phyloP scores from a whole-genome alignment of 2,329 filamentous ascomycete species.

The Arthrobotrys iridis region DNA sequence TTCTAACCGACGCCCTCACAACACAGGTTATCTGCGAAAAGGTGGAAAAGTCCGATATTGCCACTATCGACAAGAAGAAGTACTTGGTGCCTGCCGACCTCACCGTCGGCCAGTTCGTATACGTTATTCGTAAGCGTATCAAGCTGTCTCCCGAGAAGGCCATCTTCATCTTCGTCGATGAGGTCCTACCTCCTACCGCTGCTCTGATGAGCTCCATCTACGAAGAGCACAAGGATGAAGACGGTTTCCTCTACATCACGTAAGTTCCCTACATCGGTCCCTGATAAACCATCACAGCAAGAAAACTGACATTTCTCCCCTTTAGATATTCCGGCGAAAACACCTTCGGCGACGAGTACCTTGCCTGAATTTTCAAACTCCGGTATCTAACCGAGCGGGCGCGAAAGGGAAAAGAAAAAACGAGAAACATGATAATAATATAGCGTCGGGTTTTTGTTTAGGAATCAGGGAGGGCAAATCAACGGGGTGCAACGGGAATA shows the following conservation, averaged over 20 bases:
- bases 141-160: constrained; percentile 99
- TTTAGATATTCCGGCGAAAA: constrained; percentile 94
- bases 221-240: constrained; percentile 94
- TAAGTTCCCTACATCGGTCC: constrained; percentile 63
- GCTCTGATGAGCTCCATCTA: constrained; percentile 99
- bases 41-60: constrained; percentile 98
- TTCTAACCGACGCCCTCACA: constrained; percentile 49
- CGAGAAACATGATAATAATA: constrained; percentile 25
- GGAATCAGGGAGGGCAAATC: constrained; percentile 13
- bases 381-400: constrained; percentile 10
- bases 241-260: constrained; percentile 92
- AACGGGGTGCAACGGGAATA: constrained; percentile 28
- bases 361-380: constrained; percentile 57
- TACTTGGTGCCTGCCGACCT: constrained; percentile 97
- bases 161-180: constrained; percentile 99
- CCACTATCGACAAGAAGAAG: constrained; percentile 99
- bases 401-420: constrained; percentile 23
- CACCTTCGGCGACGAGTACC: constrained; percentile 76
- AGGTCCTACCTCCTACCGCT: constrained; percentile 94
- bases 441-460: constrained; percentile 27
- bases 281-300: constrained; percentile 11
- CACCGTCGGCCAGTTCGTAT: constrained; percentile 99
- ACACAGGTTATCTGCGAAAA: constrained; percentile 97
- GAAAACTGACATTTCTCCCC: constrained; percentile 57
- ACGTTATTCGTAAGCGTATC: constrained; percentile 99